phyloP scores from a whole-genome alignment of 352 stramenopile species.

The Thraustochytrium sp. region DNA sequence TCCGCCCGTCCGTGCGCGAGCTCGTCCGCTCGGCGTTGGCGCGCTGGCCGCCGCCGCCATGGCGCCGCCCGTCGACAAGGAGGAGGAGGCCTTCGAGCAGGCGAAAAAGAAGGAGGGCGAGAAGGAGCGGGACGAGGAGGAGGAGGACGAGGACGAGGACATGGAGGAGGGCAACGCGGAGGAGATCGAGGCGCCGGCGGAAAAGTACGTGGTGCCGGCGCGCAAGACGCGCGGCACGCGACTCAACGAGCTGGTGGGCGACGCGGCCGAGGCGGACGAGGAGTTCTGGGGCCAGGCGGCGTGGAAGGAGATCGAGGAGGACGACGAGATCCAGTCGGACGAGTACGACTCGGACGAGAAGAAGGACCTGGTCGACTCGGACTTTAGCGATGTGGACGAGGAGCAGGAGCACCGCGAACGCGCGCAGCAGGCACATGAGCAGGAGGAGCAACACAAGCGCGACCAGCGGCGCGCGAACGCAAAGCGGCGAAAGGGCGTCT shows the following conservation, averaged over 20 bases:
- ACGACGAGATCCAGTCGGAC: slow-evolving; percentile 72
- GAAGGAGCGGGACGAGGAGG: neutral
- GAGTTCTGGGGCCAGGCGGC: slow-evolving; percentile 71
- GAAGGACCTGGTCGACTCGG: slow-evolving; percentile 71
- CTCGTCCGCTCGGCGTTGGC: no score
- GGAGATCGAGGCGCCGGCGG: neutral
- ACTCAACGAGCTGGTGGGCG: slow-evolving; percentile 72
- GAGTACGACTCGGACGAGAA: slow-evolving; percentile 64
- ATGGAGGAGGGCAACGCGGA: neutral
- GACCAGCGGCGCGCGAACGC: slow-evolving; percentile 8
- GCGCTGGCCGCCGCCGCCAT: no score
- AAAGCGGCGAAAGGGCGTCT: slow-evolving; percentile 23
- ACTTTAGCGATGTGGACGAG: slow-evolving; percentile 71
- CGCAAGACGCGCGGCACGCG: slow-evolving; percentile 64
- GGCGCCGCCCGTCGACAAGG: no score
- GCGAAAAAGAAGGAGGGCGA: neutral
- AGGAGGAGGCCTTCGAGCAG: neutral
- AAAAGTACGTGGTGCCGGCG: slow-evolving; percentile 55
- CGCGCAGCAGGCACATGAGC: slow-evolving; percentile 63
- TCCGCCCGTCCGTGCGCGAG: no score
- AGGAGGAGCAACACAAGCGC: slow-evolving; percentile 55
- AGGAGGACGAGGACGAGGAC: neutral
- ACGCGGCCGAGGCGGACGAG: slow-evolving; percentile 69
- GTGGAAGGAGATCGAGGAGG: slow-evolving; percentile 67
- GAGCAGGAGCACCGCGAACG: slow-evolving; percentile 8